Base-by-base conservation (phyloP, 345 rosid genomes). In the Citrus australasica region DNA sequence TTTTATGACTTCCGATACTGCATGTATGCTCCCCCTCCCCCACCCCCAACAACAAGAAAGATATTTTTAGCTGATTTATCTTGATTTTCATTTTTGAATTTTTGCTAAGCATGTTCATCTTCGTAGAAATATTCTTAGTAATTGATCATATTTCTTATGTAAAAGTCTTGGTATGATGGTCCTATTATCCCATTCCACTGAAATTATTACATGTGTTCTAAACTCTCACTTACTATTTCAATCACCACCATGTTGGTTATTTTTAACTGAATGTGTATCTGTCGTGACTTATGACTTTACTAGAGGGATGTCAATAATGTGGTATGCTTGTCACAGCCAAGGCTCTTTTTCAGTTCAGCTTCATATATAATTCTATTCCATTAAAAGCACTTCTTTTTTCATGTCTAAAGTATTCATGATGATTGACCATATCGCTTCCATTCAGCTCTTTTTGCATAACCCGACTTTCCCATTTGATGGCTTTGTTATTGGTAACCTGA, bases 401-500 rank as follows among this genome's bases (percentile, higher is more conserved):
- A 14, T 37, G 38, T 58, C 40, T 19, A 7, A 30, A 13, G 8
- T 46, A 11, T 65, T 3, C 21, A 16, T 25, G 40, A 42, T 63
- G 42, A 48, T 51, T 76, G 8, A 32, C 33, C 48, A 25, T 27
- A 42, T 75, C 8, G 30, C 42, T 24, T 21, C 60, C 28, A 16
- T 66, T 76, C 19, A 53, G 63, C 48, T 48, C 9, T 6, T 46
- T 27, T 21, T 51, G 10, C 14, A 24, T 33, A 24, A 76, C 13
- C 32, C 14, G 19, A 28, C 24, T 67, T 71, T 48, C 13, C 51
- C 30, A 14, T 67, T 64, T 19, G 22, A 51, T 75, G 27, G 27
- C 19, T 63, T 35, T 69, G 59, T 55, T 71, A 71, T 19, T 32
- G 46, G 63, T 33, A 60, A 63, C 55, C 64, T 83, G 71, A 78